A percentile compares a stretch with the other conserved stretches of the same genome.
Conservation (phyloP, 305 asterid genomes). For the Fraxinus xanthoxyloides region DNA sequence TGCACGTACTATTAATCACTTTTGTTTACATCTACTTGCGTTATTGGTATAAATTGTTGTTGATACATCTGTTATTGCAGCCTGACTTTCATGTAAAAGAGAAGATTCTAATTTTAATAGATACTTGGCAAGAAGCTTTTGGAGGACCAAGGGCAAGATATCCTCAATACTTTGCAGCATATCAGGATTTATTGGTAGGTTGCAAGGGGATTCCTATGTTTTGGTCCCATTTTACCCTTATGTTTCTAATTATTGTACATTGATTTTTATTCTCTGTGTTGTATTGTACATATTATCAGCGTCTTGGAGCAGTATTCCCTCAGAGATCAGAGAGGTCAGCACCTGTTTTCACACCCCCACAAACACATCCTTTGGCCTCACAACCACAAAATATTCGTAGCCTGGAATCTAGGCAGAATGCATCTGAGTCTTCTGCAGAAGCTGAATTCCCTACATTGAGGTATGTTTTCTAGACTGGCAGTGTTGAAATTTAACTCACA, state of each 20-base stretch:
- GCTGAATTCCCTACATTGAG: slow-evolving; percentile 92
- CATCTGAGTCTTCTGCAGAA: slow-evolving; percentile 84
- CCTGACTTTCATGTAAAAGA: slow-evolving; percentile 97
- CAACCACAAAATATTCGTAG: slow-evolving; percentile 79
- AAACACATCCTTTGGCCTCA: slow-evolving; percentile 86
- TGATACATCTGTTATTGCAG: slow-evolving; percentile 51
- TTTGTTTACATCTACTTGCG: slow-evolving; percentile 17
- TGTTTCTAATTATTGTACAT: slow-evolving; percentile 9
- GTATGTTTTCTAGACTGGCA: slow-evolving; percentile 35
- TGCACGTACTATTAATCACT: slow-evolving; percentile 13
- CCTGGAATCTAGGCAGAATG: slow-evolving; percentile 60
- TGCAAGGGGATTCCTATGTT: slow-evolving; percentile 9
- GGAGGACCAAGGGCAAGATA: slow-evolving; percentile 94
- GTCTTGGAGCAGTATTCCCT: slow-evolving; percentile 95
- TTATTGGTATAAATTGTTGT: slow-evolving; percentile 3
- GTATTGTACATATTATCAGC: slow-evolving; percentile 52
- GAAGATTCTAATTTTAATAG: slow-evolving; percentile 89
- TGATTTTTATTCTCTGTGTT: slow-evolving; percentile 9
- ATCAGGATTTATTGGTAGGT: slow-evolving; percentile 89
- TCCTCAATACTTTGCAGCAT: slow-evolving; percentile 88
- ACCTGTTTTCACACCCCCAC: slow-evolving; percentile 91
- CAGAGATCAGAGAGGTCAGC: slow-evolving; percentile 85
- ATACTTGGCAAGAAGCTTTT: slow-evolving; percentile 99
- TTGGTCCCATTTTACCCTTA: slow-evolving; percentile 2
- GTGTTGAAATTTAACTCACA: neutral